phyloP scores from a whole-genome alignment of 768 basidiomycete genomes.

The Clavaria fumosa region DNA sequence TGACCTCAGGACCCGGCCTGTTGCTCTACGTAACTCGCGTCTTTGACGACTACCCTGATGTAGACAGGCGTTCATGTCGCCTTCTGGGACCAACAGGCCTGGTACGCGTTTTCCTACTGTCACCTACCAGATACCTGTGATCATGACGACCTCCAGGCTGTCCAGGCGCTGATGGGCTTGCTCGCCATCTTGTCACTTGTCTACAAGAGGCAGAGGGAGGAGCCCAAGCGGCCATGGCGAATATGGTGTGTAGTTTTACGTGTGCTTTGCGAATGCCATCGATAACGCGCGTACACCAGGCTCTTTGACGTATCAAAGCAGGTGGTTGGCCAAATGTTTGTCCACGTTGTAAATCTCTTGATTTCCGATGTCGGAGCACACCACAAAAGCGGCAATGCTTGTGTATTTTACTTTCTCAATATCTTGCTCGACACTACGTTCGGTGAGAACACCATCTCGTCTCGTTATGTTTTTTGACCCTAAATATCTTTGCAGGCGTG shows the following conservation, averaged over 20 bases:
- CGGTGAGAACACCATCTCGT: conserved; percentile 32
- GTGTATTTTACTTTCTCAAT: conserved; percentile 85
- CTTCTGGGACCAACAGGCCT: conserved; percentile 38
- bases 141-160: conserved; percentile 44
- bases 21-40: no score
- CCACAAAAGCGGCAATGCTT: conserved; percentile 64
- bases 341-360: conserved; percentile 65
- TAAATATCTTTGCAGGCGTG: conserved; percentile 43
- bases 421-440: conserved; percentile 85
- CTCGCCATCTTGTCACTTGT: conserved; percentile 79
- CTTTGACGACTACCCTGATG: conserved; percentile 22
- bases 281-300: no score
- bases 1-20: no score
- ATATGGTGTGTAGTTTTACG: conserved; percentile 83
- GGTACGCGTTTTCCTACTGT: conserved; percentile 19
- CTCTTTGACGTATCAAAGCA: conserved; percentile 91
- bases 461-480: neutral
- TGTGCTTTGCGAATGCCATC: no score
- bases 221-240: conserved; percentile 74
- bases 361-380: conserved; percentile 66
- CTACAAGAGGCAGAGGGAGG: conserved; percentile 78
- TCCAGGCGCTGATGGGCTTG: conserved; percentile 81
- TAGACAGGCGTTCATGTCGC: conserved; percentile 34
- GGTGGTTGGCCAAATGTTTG: conserved; percentile 69
- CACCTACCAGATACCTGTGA: conserved; percentile 31